Evolutionary conservation across 176 grass and related monocot species (phyloP), one percentile per base, ranked within the genome.

Genomic region (Cenchrus fungigraminus): DNA sequence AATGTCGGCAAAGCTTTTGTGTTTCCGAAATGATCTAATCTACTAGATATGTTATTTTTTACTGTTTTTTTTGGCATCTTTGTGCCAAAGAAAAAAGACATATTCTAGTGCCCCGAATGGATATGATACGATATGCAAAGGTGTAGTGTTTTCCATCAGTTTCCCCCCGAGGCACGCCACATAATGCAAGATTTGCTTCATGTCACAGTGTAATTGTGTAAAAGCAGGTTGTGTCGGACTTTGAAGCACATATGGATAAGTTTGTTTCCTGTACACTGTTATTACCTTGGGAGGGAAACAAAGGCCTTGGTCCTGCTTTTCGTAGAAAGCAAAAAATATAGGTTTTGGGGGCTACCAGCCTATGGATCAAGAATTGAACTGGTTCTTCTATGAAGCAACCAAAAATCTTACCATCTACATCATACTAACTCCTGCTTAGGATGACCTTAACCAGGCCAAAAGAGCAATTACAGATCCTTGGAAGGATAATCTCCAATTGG

Each of bases 1-100:
- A 46, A 83, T 51, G 64, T 16, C 34, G 19, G 20, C 50, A 50
- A 73, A 84, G 6, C 13, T 57, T 89, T 37, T 62, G 13, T 9
- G 54, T 22, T 57, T 88, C 55, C 51, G 31, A 75, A 60, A 44
- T 28, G 17, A 76, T 75, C 5, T 43, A 63, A 76, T 75, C 5
- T 43, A 63, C 13, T 70, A 37, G 68, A 66, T 74, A 53, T 46
- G 15, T 58, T 29, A 12, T 8, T 51, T 1, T 72, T 73, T 28
- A 31, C 17, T 63, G n/a, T 20, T 77, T 57, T 82, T 5, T 5
- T 61, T 71, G 9, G 6, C 52, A 60, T 59, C 15, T 60, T 51
- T 77, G 37, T 68, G 60, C 60, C 31, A 32, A 32, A 32, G 31
- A 32, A 32, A 32, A 32, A 32, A 32, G 31, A 32, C 31, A 32